Conservation (phyloP, 2,329 filamentous ascomycete genomes). For the Bipolaris zeicola region DNA sequence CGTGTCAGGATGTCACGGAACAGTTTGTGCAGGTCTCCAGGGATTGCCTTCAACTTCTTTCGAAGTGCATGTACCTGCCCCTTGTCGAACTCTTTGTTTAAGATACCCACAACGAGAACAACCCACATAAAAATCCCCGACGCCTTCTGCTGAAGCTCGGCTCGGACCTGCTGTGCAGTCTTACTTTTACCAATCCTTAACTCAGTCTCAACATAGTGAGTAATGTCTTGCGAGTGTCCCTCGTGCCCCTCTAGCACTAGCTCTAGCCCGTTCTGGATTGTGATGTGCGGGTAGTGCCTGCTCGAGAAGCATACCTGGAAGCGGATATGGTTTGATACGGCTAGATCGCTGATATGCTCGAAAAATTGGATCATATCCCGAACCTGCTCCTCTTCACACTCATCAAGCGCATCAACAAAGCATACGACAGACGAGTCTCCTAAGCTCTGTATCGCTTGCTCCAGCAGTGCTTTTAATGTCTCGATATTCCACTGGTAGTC, state of each 20-base stretch:
- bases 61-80: slow-evolving; percentile 32
- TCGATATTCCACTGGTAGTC: slow-evolving; percentile 19
- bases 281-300: slow-evolving; percentile 55
- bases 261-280: slow-evolving; percentile 30
- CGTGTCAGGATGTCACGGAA: slow-evolving; percentile 35
- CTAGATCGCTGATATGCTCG: slow-evolving; percentile 44
- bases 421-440: slow-evolving; percentile 21
- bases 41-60: not conserved
- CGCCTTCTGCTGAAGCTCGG: slow-evolving; percentile 45
- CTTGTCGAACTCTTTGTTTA: slow-evolving; percentile 51
- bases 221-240: slow-evolving; percentile 48
- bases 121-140: slow-evolving; percentile 54
- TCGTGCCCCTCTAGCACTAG: slow-evolving; percentile 46
- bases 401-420: slow-evolving; percentile 56
- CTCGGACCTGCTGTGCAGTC: slow-evolving; percentile 27
- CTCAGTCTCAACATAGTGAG: slow-evolving; percentile 25
- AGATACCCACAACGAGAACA: slow-evolving; percentile 42
- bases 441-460: slow-evolving; percentile 21
- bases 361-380: slow-evolving; percentile 54
- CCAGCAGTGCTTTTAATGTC: slow-evolving; percentile 26
- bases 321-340: slow-evolving; percentile 2
- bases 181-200: slow-evolving; percentile 29
- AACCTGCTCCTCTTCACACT: slow-evolving; percentile 54
- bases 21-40: not conserved
- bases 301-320: slow-evolving; percentile 35